Percentiles rank a stretch among this genome's conserved stretches.
Evolutionary conservation across 2,329 filamentous ascomycete genomes (phyloP).

Genomic region (Dendryphion nanum): DNA sequence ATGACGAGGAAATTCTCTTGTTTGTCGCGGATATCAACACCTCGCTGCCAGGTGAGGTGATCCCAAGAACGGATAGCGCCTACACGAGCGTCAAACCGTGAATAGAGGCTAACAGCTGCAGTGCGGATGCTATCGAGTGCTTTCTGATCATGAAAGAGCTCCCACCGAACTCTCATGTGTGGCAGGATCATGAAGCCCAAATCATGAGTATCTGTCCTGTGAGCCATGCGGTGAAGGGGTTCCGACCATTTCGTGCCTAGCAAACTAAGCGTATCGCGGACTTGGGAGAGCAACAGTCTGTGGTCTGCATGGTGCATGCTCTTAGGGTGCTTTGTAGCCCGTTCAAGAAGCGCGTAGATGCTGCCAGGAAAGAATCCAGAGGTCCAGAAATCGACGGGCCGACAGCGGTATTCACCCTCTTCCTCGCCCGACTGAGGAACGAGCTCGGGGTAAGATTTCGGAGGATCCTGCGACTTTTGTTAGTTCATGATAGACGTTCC

Average conservation of each 20-base stretch:
- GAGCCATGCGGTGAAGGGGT: neutral
- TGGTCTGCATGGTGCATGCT: neutral
- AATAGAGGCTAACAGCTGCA: neutral
- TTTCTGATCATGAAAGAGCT: conserved; percentile 1
- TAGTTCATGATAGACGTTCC: neutral
- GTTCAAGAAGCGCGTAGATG: neutral
- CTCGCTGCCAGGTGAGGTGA: neutral
- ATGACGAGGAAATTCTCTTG: conserved; percentile 1
- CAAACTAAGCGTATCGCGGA: neutral
- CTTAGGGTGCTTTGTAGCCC: neutral
- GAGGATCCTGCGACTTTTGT: neutral
- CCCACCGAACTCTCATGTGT: neutral
- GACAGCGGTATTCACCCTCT: neutral
- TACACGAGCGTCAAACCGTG: neutral
- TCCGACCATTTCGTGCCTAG: neutral
- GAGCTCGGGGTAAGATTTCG: neutral
- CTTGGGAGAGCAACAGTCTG: neutral
- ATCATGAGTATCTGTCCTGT: conserved; percentile 1
- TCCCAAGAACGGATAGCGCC: conserved; percentile 1
- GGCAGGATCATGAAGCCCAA: conserved; percentile 1
- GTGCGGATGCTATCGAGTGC: neutral
- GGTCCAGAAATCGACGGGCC: conserved; percentile 1
- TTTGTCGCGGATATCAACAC: neutral
- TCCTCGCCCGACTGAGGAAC: conserved; percentile 1
- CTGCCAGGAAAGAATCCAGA: conserved; percentile 1